Base-by-base conservation (phyloP, 1,284 basidiomycete genomes). In the Amylostereum areolatum region DNA sequence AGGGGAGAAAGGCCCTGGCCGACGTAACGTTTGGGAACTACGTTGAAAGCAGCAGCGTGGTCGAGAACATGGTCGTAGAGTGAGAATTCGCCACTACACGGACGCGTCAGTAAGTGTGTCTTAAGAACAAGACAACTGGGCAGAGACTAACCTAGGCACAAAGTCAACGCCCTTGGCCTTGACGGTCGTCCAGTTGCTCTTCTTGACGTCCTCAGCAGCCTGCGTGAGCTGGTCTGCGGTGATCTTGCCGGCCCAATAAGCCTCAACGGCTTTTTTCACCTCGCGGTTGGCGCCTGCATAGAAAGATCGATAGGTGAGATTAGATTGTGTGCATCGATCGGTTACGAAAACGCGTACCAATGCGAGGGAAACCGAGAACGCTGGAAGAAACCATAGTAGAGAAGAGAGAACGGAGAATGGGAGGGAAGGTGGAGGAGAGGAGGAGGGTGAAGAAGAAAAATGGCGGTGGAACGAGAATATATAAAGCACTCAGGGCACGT, bases 51-150 rank as follows among this genome's bases (percentile, higher is more conserved):
- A 63, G 88, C 85, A 58, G 94, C 96, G 73, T 96, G 92, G 75
- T 99, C 97, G 62, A 99, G 88, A 65, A 99, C 92, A 70, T 97
- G 94, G 74, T 99, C 97, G 71, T 99, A 99, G 59, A 99, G 85
- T 42, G 96, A 90, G 73, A 98, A 99, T 66, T 98, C 96, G 65
- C 95, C 95, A 63, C 94, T 97, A 62, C 33, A 58, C 37, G 46
- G 49, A 44, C 18, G 18, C 18, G 18, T 18, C 18, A 18, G 18
- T 18, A 18, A 18, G 18, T 1, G 18, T 18, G 18, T 18, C 18
- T 18, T 18, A 18, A 18, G 18, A 18, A 18, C 18, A 18, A 18
- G 18, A 18, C 18, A 18, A 18, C 18, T 18, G 49, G 59, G 33
- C 37, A 43, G 35, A 36, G 10, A 70, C 80, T 55, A 58, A 93